phyloP scores from a whole-genome alignment of 352 stramenopile genomes.

The Pythium periplocum region DNA sequence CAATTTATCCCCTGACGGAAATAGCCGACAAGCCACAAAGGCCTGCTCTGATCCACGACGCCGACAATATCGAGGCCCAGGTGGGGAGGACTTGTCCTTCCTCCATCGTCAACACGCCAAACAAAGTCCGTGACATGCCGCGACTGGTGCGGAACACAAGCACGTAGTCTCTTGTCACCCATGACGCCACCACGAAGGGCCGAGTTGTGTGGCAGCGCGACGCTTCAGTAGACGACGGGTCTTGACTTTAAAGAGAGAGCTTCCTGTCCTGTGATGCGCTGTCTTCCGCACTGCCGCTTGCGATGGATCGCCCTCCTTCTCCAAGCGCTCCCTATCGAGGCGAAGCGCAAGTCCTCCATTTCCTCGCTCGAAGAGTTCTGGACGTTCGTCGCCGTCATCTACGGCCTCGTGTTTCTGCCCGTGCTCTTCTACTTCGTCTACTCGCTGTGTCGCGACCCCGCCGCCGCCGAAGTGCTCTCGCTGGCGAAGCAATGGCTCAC shows the following conservation, averaged over 20 bases:
- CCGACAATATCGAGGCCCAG: too few species aligned
- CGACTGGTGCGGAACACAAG: not conserved
- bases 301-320: not conserved
- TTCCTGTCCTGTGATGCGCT: not conserved
- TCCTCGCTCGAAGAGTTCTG: slow-evolving; percentile 41
- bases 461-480: slow-evolving; percentile 19
- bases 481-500: slow-evolving; percentile 25
- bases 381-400: slow-evolving; percentile 30
- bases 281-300: not conserved
- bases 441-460: slow-evolving; percentile 20
- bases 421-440: slow-evolving; percentile 30
- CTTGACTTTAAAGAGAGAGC: not conserved
- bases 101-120: too few species aligned
- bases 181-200: not conserved
- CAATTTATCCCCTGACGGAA: too few species aligned
- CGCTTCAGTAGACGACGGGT: too few species aligned
- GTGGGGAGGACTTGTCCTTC: too few species aligned
- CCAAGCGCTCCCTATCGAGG: not conserved
- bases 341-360: slow-evolving; percentile 21
- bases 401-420: slow-evolving; percentile 30
- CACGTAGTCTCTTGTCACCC: not conserved
- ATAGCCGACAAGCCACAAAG: too few species aligned
- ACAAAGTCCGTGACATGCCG: too few species aligned
- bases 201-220: not conserved
- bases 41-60: too few species aligned